Base-by-base conservation (phyloP, 176 grass and related monocot genomes). In the Raddia distichophylla region DNA sequence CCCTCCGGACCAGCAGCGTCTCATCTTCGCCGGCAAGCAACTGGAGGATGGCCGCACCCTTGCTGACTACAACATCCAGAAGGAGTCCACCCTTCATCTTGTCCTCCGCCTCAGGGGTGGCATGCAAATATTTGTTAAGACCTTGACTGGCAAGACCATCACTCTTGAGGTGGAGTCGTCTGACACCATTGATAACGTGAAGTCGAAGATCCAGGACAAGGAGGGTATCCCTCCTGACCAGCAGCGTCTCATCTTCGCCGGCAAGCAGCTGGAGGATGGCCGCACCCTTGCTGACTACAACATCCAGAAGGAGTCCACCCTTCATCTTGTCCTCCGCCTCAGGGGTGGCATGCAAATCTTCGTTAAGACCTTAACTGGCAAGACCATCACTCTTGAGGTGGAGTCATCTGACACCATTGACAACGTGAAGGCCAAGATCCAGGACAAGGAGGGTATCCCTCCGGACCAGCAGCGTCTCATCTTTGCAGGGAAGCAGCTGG, bases 401-500 rank as follows among this genome's bases (percentile, higher is more conserved):
- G 27, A 27, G 27, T 27, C 27, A 27, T 27, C 27, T 27, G 27
- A 27, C 27, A 27, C 27, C 27, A 27, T 27, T 27, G 27, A 27
- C 27, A 27, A 27, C 27, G 27, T 27, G 27, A 27, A 27, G 27
- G 27, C 27, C 27, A 93, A 93, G 84, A 93, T 94, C 43, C 89
- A 91, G 71, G 92, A 94, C 48, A 94, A 94, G 89, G 92, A 94
- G 72, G 86, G 91, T 0, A 94, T 94, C 0, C 89, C 92, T 0
- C 92, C 89, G 0, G 89, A 94, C 68, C 89, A 94, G 87, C 92
- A 91, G 80, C 69, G 89, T 7, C 55, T 90, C 0, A 91, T 91
- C 84, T 94, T 94, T 0, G 86, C 89, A 0, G 92, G 92, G 0
- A 97, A 97, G 91, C 94, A 97, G 91, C 91, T 93, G 0, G 91